Conservation (phyloP, 768 basidiomycete species). For the Leccinum arenicola region DNA sequence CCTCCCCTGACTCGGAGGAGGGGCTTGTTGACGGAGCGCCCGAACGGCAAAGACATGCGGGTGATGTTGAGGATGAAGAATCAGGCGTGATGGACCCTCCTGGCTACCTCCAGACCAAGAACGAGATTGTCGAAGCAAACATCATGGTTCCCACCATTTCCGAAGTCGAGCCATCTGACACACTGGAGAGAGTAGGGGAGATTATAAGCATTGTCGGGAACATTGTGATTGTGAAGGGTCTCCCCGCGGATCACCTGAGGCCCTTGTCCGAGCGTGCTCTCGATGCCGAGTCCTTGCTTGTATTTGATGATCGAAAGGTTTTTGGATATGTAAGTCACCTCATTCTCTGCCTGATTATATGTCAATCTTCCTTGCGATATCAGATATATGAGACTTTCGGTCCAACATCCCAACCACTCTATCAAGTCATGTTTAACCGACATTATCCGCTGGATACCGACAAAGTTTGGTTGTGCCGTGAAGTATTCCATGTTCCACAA, state of each 20-base stretch:
- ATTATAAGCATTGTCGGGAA: constrained; percentile 72
- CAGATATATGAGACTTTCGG: constrained; percentile 96
- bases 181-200: constrained; percentile 73
- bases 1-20: constrained; percentile 23
- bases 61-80: constrained; percentile 53
- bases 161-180: constrained; percentile 60
- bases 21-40: constrained; percentile 3
- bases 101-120: constrained; percentile 60
- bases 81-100: constrained; percentile 37
- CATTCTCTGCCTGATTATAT: constrained; percentile 7
- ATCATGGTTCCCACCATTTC: constrained; percentile 62
- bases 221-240: constrained; percentile 71
- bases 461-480: constrained; percentile 51
- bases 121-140: constrained; percentile 61
- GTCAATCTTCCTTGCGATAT: constrained; percentile 13
- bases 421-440: constrained; percentile 80
- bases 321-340: constrained; percentile 73
- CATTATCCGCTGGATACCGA: constrained; percentile 58
- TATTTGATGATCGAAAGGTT: constrained; percentile 87
- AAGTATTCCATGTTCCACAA: constrained; percentile 80
- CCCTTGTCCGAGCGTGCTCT: constrained; percentile 62
- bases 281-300: constrained; percentile 87
- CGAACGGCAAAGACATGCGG: constrained; percentile 9
- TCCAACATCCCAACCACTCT: constrained; percentile 85
- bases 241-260: constrained; percentile 40